These are phyloP conservation scores for Xerocomus brunneocitrinus DNA, from an alignment of 768 basidiomycete species.

Conservation along the genomic window DNA sequence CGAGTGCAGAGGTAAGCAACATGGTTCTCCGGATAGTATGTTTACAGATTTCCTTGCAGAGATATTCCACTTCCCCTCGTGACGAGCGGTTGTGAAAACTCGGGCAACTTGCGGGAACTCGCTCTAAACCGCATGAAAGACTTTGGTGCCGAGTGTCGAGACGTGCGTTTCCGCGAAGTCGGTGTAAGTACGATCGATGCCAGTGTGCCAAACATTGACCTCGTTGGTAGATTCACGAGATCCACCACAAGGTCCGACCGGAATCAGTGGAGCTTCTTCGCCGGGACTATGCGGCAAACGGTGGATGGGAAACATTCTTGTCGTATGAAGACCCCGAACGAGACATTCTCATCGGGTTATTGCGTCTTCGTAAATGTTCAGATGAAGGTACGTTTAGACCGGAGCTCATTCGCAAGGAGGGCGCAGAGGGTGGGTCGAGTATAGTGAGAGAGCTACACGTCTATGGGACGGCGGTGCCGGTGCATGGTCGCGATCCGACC, in stretches of 20 bases:
- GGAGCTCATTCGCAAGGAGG: slow-evolving; percentile 71
- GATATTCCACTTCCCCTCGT: slow-evolving; percentile 97
- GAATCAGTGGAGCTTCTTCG: slow-evolving; percentile 93
- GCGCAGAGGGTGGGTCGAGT: slow-evolving; percentile 75
- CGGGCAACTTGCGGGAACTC: slow-evolving; percentile 92
- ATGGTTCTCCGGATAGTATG: background rate
- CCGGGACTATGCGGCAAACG: slow-evolving; percentile 94
- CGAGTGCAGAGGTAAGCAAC: slow-evolving; percentile 78
- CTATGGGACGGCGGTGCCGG: slow-evolving; percentile 96
- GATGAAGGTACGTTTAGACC: slow-evolving; percentile 96
- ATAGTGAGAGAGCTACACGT: slow-evolving; percentile 96
- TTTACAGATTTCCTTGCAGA: slow-evolving; percentile 36
- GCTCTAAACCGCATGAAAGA: slow-evolving; percentile 98
- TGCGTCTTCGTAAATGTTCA: slow-evolving; percentile 91
- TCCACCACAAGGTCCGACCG: slow-evolving; percentile 95
- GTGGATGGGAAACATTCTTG: slow-evolving; percentile 99
- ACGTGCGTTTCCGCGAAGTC: slow-evolving; percentile 97
- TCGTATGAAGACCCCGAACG: slow-evolving; percentile 98
- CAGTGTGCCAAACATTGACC: background rate
- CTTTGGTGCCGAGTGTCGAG: slow-evolving; percentile 95
- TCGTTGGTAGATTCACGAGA: slow-evolving; percentile 81
- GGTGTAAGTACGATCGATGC: slow-evolving; percentile 55
- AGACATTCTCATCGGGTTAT: slow-evolving; percentile 91
- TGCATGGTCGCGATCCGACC: slow-evolving; percentile 95
- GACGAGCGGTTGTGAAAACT: slow-evolving; percentile 95